Conservation (phyloP, 2,329 filamentous ascomycete species). For the Pyrenochaeta sp. region DNA sequence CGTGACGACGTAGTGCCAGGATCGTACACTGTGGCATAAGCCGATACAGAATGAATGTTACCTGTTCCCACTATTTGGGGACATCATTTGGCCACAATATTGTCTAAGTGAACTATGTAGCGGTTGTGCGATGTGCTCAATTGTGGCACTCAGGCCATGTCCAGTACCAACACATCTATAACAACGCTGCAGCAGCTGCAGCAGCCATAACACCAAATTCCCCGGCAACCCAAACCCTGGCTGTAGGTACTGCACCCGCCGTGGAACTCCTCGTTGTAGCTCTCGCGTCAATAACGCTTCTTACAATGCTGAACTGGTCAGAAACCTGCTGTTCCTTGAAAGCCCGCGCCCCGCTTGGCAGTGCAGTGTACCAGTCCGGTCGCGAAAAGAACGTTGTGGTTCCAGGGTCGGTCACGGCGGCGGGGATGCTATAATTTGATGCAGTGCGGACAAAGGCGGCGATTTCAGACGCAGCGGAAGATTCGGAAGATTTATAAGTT, state of each 20-base stretch:
- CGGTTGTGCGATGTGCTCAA: no score
- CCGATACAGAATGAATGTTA: no score
- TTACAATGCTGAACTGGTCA: slow-evolving; percentile 41
- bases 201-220: slow-evolving; percentile 42
- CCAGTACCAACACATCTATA: slow-evolving; percentile 20
- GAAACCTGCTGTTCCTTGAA: slow-evolving; percentile 44
- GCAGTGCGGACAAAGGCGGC: slow-evolving; percentile 31
- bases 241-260: slow-evolving; percentile 31
- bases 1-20: no score
- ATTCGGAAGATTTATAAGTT: slow-evolving; percentile 35
- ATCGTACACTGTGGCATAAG: no score
- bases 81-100: no score
- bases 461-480: slow-evolving; percentile 38
- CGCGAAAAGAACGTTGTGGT: slow-evolving; percentile 32
- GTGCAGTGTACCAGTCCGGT: slow-evolving; percentile 41
- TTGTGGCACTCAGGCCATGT: no score
- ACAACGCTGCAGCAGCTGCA: slow-evolving; percentile 35
- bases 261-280: slow-evolving; percentile 26
- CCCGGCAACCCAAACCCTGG: slow-evolving; percentile 22
- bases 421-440: slow-evolving; percentile 36
- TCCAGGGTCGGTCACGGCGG: slow-evolving; percentile 31
- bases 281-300: slow-evolving; percentile 27
- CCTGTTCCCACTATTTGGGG: no score
- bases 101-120: no score
- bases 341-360: slow-evolving; percentile 33